Evolutionary conservation across 805 yeast genomes (phyloP).

Genomic region (Sugiyamaella qingdaonensis): DNA sequence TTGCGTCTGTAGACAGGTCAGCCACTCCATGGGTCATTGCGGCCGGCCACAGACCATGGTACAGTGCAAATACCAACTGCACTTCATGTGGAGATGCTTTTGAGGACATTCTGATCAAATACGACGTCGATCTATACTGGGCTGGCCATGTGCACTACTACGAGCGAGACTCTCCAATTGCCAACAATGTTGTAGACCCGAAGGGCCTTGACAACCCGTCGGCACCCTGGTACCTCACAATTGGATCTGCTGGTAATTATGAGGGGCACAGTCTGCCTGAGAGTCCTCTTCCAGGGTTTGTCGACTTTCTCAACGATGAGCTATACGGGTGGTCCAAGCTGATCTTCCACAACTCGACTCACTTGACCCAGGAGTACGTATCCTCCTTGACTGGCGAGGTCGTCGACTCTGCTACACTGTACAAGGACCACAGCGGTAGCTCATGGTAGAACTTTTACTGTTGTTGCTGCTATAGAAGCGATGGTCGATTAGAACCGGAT

Average conservation of each 20-base stretch:
- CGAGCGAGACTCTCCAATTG: constrained; percentile 22
- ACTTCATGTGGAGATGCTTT: constrained; percentile 21
- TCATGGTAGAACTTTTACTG: background rate
- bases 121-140: constrained; percentile 25
- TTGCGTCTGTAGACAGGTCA: constrained; percentile 27
- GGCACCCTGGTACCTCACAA: constrained; percentile 30
- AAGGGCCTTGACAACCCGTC: constrained; percentile 29
- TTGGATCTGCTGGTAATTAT: constrained; percentile 31
- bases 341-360: constrained; percentile 30
- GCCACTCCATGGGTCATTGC: constrained; percentile 29
- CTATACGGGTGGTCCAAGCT: constrained; percentile 28
- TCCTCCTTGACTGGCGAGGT: constrained; percentile 23
- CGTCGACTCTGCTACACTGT: constrained; percentile 27
- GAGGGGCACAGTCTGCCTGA: constrained; percentile 22
- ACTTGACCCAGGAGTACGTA: constrained; percentile 28
- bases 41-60: constrained; percentile 33
- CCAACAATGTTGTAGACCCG: constrained; percentile 28
- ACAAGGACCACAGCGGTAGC: constrained; percentile 18
- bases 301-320: constrained; percentile 5
- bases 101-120: constrained; percentile 20
- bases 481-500: no score
- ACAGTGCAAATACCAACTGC: constrained; percentile 15
- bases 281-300: constrained; percentile 7
- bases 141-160: constrained; percentile 27
- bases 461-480: no score